Conservation (phyloP, 257 asterid genomes). For the Rauvolfia tetraphylla region DNA sequence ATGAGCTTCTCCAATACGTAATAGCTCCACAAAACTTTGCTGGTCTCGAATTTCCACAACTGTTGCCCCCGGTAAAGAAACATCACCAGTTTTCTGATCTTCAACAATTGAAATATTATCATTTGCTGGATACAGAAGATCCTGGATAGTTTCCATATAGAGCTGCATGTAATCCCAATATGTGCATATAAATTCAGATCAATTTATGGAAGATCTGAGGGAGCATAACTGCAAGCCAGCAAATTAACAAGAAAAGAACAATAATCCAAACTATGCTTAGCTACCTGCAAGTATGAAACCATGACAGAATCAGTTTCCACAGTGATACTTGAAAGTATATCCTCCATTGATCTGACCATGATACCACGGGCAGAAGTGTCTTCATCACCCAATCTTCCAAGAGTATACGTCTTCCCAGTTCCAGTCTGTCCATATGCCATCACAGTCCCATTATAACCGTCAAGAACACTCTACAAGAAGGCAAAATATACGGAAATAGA, state of each 20-base stretch:
- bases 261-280: slow-evolving; percentile 6
- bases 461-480: slow-evolving; percentile 74
- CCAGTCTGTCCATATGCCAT: slow-evolving; percentile 99
- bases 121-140: slow-evolving; percentile 83
- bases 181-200: slow-evolving; percentile 17
- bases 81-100: slow-evolving; percentile 95
- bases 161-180: slow-evolving; percentile 54
- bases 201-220: neutral
- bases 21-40: slow-evolving; percentile 81
- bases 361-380: slow-evolving; percentile 99
- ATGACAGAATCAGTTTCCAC: slow-evolving; percentile 72
- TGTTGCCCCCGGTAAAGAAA: slow-evolving; percentile 97
- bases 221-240: slow-evolving; percentile 8
- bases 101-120: slow-evolving; percentile 94
- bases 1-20: slow-evolving; percentile 95
- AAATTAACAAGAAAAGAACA: slow-evolving; percentile 8
- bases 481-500: slow-evolving; percentile 7
- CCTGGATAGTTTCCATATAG: slow-evolving; percentile 96
- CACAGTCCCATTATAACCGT: slow-evolving; percentile 97
- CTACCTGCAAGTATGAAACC: slow-evolving; percentile 95
- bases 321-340: slow-evolving; percentile 77
- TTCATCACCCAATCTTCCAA: slow-evolving; percentile 93
- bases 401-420: slow-evolving; percentile 97
- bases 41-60: slow-evolving; percentile 76
- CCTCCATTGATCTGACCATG: slow-evolving; percentile 99